Conservation (phyloP, 345 rosid species). For the Aurinia saxatilis region DNA sequence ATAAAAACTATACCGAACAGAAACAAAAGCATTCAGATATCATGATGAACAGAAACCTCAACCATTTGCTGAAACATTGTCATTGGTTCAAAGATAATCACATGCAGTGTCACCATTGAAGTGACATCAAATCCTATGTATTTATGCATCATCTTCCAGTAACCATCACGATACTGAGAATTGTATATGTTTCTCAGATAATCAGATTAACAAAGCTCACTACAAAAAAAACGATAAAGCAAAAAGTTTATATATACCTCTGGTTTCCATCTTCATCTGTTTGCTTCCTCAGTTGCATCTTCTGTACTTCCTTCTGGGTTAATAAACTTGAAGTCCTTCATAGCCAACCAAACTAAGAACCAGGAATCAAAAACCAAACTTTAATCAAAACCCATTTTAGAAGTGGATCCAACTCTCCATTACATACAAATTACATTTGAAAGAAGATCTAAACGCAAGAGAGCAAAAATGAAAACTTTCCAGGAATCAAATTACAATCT, state of each 20-base stretch:
- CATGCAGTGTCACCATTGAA: conserved; percentile 96
- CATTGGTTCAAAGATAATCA: too few relatives aligned
- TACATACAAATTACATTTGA: too few relatives aligned
- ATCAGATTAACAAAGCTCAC: not conserved
- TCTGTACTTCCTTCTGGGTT: too few relatives aligned
- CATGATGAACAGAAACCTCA: too few relatives aligned
- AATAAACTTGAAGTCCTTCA: too few relatives aligned
- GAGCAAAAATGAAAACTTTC: not conserved
- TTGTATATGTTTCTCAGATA: conserved; percentile 2
- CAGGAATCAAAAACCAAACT: conserved; percentile 10
- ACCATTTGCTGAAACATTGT: too few relatives aligned
- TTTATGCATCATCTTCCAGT: too few relatives aligned
- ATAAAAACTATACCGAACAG: not conserved
- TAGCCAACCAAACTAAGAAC: too few relatives aligned
- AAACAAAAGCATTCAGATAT: too few relatives aligned
- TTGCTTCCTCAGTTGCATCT: conserved; percentile 95
- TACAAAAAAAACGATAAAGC: not conserved
- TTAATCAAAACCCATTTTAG: too few relatives aligned
- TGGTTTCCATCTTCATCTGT: conserved; percentile 85
- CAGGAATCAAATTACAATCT: not conserved
- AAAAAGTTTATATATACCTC: conserved; percentile 39
- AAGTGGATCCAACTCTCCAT: not conserved
- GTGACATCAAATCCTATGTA: conserved; percentile 90
- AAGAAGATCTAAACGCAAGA: not conserved
- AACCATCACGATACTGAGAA: conserved; percentile 74